Evolutionary conservation across 139 green algal species (phyloP), one percentile per base, ranked within the genome.

Genomic region (Pedinophyceae sp.): DNA sequence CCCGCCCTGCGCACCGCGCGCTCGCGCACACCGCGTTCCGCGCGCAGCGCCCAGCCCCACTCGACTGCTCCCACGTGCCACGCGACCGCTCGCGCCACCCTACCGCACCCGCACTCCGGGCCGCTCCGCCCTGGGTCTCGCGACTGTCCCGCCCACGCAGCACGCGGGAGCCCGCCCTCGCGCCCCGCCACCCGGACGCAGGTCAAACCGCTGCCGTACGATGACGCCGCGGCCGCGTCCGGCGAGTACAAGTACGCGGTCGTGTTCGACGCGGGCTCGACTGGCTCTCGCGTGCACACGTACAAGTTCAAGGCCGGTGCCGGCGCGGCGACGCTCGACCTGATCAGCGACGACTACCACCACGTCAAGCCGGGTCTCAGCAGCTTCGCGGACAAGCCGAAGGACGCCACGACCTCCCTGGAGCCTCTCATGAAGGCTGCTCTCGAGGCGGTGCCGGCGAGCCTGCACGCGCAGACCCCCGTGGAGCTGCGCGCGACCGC

Each of bases 211-310:
- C n/a, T n/a, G n/a, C n/a, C n/a, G n/a, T n/a, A n/a, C n/a, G n/a
- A n/a, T n/a, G n/a, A n/a, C n/a, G n/a, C n/a, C n/a, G n/a, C n/a
- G n/a, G n/a, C n/a, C n/a, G n/a, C n/a, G n/a, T n/a, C n/a, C n/a
- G 59, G 30, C 16, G 45, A 22, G 3, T 57, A 65, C 18, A 52
- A 54, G 17, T 97, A 84, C 51, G 81, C 83, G 13, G 71, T 98
- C 0, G 82, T 98, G 2, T 83, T 98, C 39, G 91, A 98, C 46
- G 90, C 90, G 16, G 91, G 91, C 25, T 89, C 73, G 68, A 98
- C 90, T 2, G 89, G 89, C 49, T 94, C 78, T 68, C 71, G 91
- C 15, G 73, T 98, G 27, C 91, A 98, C 64, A 75, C 95, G 4
- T 96, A 91, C 75, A 82, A 77, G 22, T 98, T 98, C 60, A 53